Evolutionary conservation across 306 rosid genomes (phyloP).

Genomic region (Neltuma alba): DNA sequence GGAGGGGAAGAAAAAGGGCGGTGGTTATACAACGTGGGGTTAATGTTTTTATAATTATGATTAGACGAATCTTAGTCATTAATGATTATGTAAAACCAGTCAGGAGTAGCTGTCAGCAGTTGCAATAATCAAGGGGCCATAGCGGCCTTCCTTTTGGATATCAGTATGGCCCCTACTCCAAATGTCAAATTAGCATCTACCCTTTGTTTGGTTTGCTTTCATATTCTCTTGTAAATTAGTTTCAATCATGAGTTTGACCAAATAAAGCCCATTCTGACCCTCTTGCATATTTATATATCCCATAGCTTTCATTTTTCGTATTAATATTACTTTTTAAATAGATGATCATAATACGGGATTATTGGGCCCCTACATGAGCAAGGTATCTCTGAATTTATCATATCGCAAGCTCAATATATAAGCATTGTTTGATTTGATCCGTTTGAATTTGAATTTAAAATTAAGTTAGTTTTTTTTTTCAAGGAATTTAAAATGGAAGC

Average conservation of each 20-base stretch:
- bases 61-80: slow-evolving; percentile 51
- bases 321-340: neutral
- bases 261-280: slow-evolving; percentile 5
- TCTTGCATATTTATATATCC: neutral
- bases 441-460: neutral
- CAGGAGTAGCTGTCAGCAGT: slow-evolving; percentile 58
- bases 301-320: neutral
- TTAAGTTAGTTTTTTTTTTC: no score
- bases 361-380: neutral
- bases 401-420: no score
- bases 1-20: slow-evolving; percentile 36
- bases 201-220: slow-evolving; percentile 15
- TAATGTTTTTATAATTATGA: slow-evolving; percentile 42
- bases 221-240: slow-evolving; percentile 23
- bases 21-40: slow-evolving; percentile 36
- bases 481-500: no score
- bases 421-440: no score
- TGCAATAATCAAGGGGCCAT: slow-evolving; percentile 39
- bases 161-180: slow-evolving; percentile 52
- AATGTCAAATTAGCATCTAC: slow-evolving; percentile 38
- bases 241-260: slow-evolving; percentile 28
- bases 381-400: no score
- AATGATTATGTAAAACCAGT: slow-evolving; percentile 41
- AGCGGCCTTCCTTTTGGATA: slow-evolving; percentile 38
- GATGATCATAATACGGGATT: no score